Evolutionary conservation across 805 yeast genomes (phyloP).

Genomic region (Saturnispora dispora): DNA sequence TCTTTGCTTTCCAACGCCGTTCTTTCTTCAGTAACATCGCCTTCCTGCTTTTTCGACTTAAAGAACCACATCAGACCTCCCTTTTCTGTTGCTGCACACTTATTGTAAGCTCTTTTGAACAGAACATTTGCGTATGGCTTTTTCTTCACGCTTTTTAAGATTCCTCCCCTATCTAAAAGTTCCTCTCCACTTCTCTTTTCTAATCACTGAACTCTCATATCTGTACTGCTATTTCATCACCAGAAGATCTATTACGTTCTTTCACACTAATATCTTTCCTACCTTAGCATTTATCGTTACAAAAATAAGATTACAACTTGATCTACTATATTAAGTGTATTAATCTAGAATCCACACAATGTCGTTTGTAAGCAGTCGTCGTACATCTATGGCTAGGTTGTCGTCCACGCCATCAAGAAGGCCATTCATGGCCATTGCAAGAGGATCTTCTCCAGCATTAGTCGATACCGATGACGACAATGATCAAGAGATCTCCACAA

Average conservation of each 20-base stretch:
- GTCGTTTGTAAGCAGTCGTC: background rate
- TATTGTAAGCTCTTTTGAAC: background rate
- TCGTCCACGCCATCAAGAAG: slow-evolving; percentile 2
- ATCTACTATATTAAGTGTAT: no score
- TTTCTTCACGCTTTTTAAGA: background rate
- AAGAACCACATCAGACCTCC: background rate
- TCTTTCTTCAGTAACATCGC: background rate
- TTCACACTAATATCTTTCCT: background rate
- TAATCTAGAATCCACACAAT: background rate
- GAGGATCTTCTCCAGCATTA: slow-evolving; percentile 16
- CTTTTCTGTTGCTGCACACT: background rate
- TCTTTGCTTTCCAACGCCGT: background rate
- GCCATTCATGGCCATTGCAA: background rate
- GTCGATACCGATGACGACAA: slow-evolving; percentile 14
- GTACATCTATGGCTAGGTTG: slow-evolving; percentile 5
- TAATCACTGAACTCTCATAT: no score
- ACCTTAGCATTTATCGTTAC: background rate
- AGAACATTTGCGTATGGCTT: background rate
- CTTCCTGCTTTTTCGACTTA: background rate
- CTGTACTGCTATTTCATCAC: no score
- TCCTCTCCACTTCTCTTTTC: background rate
- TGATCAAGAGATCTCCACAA: background rate
- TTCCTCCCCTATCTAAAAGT: background rate
- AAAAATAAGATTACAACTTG: background rate
- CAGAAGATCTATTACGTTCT: no score